Percentiles rank a stretch among this genome's conserved stretches.
Evolutionary conservation across 495 filamentous ascomycete genomes (phyloP).

Genomic region (Lasiosphaeris hirsuta): DNA sequence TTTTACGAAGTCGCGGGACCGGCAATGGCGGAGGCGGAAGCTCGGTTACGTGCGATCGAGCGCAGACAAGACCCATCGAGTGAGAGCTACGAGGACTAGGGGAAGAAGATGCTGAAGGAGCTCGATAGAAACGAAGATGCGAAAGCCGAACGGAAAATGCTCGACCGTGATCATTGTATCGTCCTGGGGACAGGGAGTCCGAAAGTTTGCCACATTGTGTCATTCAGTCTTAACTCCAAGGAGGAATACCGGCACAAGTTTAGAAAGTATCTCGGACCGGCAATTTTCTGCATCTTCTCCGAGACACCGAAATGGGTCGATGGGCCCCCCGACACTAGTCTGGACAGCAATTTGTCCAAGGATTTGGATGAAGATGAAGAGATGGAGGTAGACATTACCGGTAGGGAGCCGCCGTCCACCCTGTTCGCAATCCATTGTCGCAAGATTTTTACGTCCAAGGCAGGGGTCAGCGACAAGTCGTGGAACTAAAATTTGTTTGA

Average conservation of each 20-base stretch:
- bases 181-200: not conserved
- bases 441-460: not conserved
- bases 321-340: not conserved
- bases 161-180: not conserved
- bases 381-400: not conserved
- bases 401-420: not conserved
- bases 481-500: no score
- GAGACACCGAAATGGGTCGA: not conserved
- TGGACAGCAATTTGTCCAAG: not conserved
- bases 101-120: not conserved
- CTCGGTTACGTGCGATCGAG: no score
- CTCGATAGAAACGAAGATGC: not conserved
- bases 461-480: no score
- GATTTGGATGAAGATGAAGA: not conserved
- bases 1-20: not conserved
- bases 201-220: conserved; percentile 1
- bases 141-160: not conserved
- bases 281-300: not conserved
- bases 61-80: no score
- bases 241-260: not conserved
- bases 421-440: not conserved
- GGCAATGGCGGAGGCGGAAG: not conserved
- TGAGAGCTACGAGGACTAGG: no score
- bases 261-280: not conserved
- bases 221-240: conserved; percentile 1